phyloP scores from a whole-genome alignment of 257 asterid species.

The Nicotiana paniculata region DNA sequence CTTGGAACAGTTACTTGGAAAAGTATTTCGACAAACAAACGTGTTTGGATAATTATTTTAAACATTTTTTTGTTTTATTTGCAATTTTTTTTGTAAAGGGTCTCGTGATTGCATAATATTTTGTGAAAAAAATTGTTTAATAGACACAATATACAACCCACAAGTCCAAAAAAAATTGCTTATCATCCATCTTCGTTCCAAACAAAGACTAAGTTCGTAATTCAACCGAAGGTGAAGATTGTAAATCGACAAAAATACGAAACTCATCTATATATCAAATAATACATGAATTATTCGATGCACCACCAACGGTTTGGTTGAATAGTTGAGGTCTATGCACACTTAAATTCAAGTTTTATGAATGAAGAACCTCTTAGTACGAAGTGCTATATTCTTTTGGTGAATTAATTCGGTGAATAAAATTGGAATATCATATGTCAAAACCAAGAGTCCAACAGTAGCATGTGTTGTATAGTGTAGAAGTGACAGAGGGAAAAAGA shows the following conservation, averaged over 20 bases:
- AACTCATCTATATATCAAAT: no score
- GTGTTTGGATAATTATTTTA: neutral
- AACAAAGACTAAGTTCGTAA: no score
- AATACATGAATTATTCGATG: no score
- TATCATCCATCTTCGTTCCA: no score
- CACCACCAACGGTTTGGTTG: no score
- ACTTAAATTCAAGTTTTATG: neutral
- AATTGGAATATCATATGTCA: neutral
- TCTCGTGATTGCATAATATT: neutral
- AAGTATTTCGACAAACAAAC: constrained; percentile 6
- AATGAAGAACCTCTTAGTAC: no score
- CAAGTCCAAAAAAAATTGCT: no score
- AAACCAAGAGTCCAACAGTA: neutral
- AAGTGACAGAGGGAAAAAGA: neutral
- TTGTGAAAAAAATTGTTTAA: neutral
- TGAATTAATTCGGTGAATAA: neutral
- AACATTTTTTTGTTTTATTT: neutral
- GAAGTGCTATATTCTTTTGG: no score
- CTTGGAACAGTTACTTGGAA: neutral
- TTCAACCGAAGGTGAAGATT: no score
- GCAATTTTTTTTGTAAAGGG: neutral
- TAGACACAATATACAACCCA: neutral
- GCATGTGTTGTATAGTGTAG: constrained; percentile 6
- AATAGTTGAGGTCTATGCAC: no score
- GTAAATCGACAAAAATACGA: no score